Evolutionary conservation across 2,329 filamentous ascomycete genomes (phyloP).

Genomic region (Fusarium beomiforme): DNA sequence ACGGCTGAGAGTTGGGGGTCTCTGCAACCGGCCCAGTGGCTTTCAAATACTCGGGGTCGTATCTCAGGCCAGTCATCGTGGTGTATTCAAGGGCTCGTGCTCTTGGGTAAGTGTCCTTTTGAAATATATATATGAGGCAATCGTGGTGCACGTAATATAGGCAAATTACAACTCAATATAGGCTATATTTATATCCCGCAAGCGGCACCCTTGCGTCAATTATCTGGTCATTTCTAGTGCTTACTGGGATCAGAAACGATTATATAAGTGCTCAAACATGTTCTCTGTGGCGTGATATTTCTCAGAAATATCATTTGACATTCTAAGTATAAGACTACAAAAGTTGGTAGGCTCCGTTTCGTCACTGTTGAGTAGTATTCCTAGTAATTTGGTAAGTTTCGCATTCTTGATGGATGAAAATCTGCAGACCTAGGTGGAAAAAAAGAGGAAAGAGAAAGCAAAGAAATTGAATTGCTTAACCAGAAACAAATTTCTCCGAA

Average conservation of each 20-base stretch:
- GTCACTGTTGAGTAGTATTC: accelerated
- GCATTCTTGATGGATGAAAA: background rate
- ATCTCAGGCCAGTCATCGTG: conserved; percentile 8
- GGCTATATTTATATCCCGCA: background rate
- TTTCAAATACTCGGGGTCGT: conserved; percentile 2
- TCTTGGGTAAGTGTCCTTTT: accelerated
- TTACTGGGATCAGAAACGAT: background rate
- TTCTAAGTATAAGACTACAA: background rate
- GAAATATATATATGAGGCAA: background rate
- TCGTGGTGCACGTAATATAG: background rate
- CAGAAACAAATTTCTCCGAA: background rate
- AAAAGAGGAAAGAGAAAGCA: background rate
- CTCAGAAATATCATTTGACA: too few relatives aligned
- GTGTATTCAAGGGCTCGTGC: accelerated
- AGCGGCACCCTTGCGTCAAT: background rate
- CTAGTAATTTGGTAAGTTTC: too few relatives aligned
- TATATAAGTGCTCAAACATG: background rate
- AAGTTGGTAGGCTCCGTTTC: accelerated
- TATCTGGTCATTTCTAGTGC: background rate
- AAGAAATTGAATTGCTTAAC: background rate
- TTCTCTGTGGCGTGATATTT: background rate
- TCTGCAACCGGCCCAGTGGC: background rate
- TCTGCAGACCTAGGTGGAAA: too few relatives aligned
- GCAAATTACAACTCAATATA: background rate
- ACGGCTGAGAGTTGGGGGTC: background rate